A percentile compares a stretch with the other conserved stretches of the same genome.
Conservation (phyloP, 1,139 yeast species). For the Protomyces inundatus region DNA sequence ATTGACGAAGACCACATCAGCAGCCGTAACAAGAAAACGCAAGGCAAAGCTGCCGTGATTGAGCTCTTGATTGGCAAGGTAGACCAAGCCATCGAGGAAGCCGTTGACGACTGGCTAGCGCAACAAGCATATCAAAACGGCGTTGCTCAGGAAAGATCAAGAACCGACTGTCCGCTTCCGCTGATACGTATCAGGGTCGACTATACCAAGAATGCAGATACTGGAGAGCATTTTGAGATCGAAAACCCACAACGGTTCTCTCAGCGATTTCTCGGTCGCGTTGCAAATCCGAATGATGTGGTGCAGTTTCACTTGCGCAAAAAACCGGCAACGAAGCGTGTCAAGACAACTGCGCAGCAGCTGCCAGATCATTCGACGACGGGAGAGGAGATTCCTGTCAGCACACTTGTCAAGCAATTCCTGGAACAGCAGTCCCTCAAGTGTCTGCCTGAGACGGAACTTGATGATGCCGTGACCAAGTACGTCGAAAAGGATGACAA, state of each 20-base stretch:
- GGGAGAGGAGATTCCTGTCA: constrained; percentile 48
- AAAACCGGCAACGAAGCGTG: constrained; percentile 22
- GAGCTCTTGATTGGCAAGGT: constrained; percentile 53
- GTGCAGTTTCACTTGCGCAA: constrained; percentile 60
- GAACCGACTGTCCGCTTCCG: constrained; percentile 54
- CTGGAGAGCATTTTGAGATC: constrained; percentile 57
- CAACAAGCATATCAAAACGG: constrained; percentile 36
- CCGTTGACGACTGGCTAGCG: constrained; percentile 50
- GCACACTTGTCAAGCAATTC: constrained; percentile 56
- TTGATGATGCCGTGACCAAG: constrained; percentile 64
- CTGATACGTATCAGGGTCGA: constrained; percentile 77
- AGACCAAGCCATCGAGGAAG: constrained; percentile 59
- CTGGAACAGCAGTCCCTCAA: constrained; percentile 59
- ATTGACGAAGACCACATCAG: constrained; percentile 50
- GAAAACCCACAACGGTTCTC: constrained; percentile 88
- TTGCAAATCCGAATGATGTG: constrained; percentile 85
- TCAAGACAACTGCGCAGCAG: background rate
- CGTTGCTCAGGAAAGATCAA: constrained; percentile 32
- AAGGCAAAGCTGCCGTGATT: constrained; percentile 58
- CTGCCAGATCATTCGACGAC: constrained; percentile 28
- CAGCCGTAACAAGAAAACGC: constrained; percentile 37
- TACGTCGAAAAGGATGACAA: constrained; percentile 82
- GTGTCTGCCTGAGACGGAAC: constrained; percentile 69
- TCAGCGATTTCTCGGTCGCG: constrained; percentile 80
- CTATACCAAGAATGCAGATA: constrained; percentile 57